A percentile compares a stretch with the other conserved stretches of the same genome.
These are phyloP conservation scores for Colletotrichum noveboracense DNA, from an alignment of 2,329 filamentous ascomycete species.

Conservation along the genomic window DNA sequence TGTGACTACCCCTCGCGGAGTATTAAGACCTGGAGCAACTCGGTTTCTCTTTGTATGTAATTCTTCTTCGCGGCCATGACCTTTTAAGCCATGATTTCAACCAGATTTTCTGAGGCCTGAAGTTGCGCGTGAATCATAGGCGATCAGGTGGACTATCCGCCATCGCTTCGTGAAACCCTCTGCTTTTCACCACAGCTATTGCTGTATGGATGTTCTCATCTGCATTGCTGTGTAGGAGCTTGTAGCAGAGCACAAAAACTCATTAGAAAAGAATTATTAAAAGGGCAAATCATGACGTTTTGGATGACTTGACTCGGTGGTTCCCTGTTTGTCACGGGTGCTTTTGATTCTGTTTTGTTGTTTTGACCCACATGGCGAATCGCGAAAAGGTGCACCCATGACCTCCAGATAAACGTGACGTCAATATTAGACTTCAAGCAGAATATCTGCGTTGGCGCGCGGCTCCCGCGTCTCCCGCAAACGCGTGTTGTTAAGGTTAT, in stretches of 20 bases:
- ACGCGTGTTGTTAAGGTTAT: neutral
- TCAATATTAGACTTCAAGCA: neutral
- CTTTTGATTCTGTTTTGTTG: neutral
- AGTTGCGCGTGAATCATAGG: too few species aligned
- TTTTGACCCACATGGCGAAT: too few species aligned
- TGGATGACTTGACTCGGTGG: neutral
- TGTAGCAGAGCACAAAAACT: rapidly evolving
- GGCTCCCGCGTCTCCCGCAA: neutral
- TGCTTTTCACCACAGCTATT: too few species aligned
- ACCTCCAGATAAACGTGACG: neutral
- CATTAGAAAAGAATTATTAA: rapidly evolving
- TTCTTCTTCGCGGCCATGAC: neutral
- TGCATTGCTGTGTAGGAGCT: rapidly evolving
- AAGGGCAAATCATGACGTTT: rapidly evolving
- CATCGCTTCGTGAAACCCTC: too few species aligned
- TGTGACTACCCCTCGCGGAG: neutral
- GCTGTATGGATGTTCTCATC: neutral
- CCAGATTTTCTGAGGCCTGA: too few species aligned
- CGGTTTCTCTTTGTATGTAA: rapidly evolving
- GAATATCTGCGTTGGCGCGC: neutral
- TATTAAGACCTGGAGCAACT: rapidly evolving
- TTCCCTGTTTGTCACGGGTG: neutral
- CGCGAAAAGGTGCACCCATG: neutral
- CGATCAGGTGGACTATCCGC: too few species aligned
- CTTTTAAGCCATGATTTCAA: too few species aligned